Percentiles rank a stretch among this genome's conserved stretches.
Evolutionary conservation across 2,329 filamentous ascomycete species (phyloP).

Genomic region (Fusarium bactridioides): DNA sequence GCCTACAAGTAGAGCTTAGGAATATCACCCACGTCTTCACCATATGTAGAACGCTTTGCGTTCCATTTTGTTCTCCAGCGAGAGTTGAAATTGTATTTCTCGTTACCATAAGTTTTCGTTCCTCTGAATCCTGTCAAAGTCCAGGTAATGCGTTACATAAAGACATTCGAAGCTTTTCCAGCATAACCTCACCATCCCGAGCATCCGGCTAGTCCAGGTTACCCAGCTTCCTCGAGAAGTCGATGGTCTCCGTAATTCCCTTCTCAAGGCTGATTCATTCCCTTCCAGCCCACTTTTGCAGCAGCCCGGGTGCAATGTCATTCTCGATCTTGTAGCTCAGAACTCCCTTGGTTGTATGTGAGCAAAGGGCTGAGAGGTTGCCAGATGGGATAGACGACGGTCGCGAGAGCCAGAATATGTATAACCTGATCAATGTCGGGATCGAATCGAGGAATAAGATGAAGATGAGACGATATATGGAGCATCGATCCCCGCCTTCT

Average conservation of each 20-base stretch:
- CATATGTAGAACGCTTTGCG: not conserved
- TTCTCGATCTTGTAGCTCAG: slow-evolving; percentile 26
- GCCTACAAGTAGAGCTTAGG: not conserved
- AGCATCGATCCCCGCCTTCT: not conserved
- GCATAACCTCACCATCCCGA: accelerated
- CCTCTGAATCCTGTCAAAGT: too few relatives aligned
- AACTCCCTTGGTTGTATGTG: accelerated
- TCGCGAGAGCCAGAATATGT: not conserved
- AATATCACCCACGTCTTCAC: accelerated
- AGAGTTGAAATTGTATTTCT: too few relatives aligned
- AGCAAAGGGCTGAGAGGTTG: too few relatives aligned
- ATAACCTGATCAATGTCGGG: not conserved
- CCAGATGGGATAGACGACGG: accelerated
- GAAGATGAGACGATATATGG: not conserved
- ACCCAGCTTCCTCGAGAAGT: slow-evolving; percentile 1
- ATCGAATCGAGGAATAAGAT: not conserved
- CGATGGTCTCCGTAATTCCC: slow-evolving; percentile 11
- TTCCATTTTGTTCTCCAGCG: too few relatives aligned
- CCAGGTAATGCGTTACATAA: too few relatives aligned
- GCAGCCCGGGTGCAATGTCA: slow-evolving; percentile 7
- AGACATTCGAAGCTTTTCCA: not conserved
- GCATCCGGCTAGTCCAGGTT: not conserved
- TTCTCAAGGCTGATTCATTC: slow-evolving; percentile 22
- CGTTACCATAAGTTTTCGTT: too few relatives aligned
- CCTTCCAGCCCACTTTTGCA: slow-evolving; percentile 33